Base-by-base conservation (phyloP, 805 yeast species). In the Ascoidea asiatica region DNA sequence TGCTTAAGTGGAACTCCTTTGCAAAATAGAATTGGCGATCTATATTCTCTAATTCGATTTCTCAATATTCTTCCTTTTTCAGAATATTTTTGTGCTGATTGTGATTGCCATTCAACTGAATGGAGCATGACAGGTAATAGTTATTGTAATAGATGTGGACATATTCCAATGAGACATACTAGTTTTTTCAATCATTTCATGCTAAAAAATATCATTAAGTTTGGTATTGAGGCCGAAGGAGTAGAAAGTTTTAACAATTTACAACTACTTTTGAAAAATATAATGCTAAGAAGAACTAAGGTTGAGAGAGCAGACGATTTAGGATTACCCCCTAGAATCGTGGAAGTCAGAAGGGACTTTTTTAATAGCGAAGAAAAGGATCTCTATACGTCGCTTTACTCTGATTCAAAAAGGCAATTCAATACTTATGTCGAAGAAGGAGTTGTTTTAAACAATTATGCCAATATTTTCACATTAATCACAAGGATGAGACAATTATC, bases 401-500 rank as follows among this genome's bases (percentile, higher is more conserved):
- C 90, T 22, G 95, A 90, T 62, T 77, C 89, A 13, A 78, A 79
- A 59, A 73, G 99, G 48, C 81, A 82, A 54, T 92, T 87, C 67
- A 86, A 85, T 55, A 92, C 88, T 39, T 92, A 79, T 58, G 97
- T 92, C 37, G 92, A 94, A 19, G 90, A 86, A 57, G 98, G 98
- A 62, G 96, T 92, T 38, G 97, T 92, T 20, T 67, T 92, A 47
- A 92, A 92, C 63, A 92, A 92, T 60, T 92, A 92, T 64, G 98
- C 98, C 40, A 92, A 92, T 56, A 92, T 92, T 56, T 92, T 92
- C 65, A 89, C 97, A 0, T 70, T 92, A 46, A 89, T 92, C 55
- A 92, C 98, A 0, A 70, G 98, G 54, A 94, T 92, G 98, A 76
- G 99, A 55, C 98, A 92, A 62, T 68, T 92, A 53, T 97, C 98